A percentile compares a stretch with the other conserved stretches of the same genome.
These are phyloP conservation scores for Fusarium bactridioides DNA, from an alignment of 2,329 filamentous ascomycete species.

Conservation along the genomic window DNA sequence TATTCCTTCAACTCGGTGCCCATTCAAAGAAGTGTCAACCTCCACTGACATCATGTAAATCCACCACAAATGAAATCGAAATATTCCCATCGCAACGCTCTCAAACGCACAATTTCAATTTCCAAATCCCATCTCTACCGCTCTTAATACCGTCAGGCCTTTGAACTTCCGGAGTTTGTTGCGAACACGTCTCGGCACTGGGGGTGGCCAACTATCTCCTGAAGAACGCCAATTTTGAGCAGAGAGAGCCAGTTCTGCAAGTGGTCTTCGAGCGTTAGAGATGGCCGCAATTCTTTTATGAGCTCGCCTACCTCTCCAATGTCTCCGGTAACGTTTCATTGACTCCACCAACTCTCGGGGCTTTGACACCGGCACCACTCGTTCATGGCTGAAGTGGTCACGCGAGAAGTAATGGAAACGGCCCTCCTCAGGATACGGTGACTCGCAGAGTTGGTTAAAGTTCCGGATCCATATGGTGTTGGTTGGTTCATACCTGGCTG, in stretches of 20 bases:
- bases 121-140: not conserved
- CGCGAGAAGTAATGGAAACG: not conserved
- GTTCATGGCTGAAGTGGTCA: not conserved
- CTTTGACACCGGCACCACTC: not conserved
- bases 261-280: not conserved
- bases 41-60: not conserved
- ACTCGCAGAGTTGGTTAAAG: not conserved
- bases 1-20: not conserved
- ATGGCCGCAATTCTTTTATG: not conserved
- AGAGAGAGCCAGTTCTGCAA: not conserved
- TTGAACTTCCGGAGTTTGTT: not conserved
- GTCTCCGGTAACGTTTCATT: not conserved
- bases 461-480: not conserved
- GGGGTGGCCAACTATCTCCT: not conserved
- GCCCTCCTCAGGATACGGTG: not conserved
- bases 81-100: fast-evolving
- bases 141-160: not conserved
- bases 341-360: not conserved
- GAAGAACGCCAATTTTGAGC: not conserved
- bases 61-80: not conserved
- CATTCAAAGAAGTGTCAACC: not conserved
- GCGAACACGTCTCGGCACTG: not conserved
- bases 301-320: not conserved
- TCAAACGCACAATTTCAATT: not conserved
- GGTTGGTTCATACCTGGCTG: not conserved